These are phyloP conservation scores for Graphilbum ipis-grandicollis DNA, from an alignment of 2,329 filamentous ascomycete genomes.

Conservation along the genomic window DNA sequence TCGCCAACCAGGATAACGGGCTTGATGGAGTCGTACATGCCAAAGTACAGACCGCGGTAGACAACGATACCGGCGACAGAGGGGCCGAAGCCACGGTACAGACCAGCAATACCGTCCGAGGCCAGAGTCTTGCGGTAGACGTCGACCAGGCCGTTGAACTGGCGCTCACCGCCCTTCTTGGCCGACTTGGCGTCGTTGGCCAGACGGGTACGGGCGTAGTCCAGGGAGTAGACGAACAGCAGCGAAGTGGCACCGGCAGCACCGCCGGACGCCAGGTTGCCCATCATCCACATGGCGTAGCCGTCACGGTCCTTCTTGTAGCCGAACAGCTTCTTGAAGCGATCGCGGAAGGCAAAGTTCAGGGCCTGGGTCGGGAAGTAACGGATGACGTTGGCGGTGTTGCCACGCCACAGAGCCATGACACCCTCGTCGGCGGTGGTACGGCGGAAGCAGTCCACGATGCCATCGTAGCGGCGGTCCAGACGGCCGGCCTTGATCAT, in stretches of 20 bases:
- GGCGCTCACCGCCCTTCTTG: constrained; percentile 91
- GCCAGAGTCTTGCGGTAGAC: constrained; percentile 99
- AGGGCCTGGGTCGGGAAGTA: constrained; percentile 99
- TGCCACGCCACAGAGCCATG: constrained; percentile 94
- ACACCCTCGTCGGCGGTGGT: constrained; percentile 84
- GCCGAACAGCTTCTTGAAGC: constrained; percentile 99
- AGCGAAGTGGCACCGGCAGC: constrained; percentile 99
- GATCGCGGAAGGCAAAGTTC: constrained; percentile 99
- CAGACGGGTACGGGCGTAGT: constrained; percentile 99
- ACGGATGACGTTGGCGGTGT: constrained; percentile 99
- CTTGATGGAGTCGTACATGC: constrained; percentile 99
- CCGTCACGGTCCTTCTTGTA: constrained; percentile 99
- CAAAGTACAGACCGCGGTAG: constrained; percentile 99
- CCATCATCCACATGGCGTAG: constrained; percentile 96
- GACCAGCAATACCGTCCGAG: constrained; percentile 95
- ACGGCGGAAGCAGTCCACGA: constrained; percentile 86
- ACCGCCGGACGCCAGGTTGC: constrained; percentile 99
- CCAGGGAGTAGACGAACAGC: constrained; percentile 99
- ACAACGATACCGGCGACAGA: constrained; percentile 98
- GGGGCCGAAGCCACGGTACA: constrained; percentile 99
- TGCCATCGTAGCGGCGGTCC: constrained; percentile 90
- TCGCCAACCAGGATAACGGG: constrained; percentile 81
- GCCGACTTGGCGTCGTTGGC: constrained; percentile 99
- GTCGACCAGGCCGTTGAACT: constrained; percentile 99
- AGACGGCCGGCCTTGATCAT: constrained; percentile 99